Evolutionary conservation across 257 asterid genomes (phyloP).

Genomic region (Forsythia viridissima): DNA sequence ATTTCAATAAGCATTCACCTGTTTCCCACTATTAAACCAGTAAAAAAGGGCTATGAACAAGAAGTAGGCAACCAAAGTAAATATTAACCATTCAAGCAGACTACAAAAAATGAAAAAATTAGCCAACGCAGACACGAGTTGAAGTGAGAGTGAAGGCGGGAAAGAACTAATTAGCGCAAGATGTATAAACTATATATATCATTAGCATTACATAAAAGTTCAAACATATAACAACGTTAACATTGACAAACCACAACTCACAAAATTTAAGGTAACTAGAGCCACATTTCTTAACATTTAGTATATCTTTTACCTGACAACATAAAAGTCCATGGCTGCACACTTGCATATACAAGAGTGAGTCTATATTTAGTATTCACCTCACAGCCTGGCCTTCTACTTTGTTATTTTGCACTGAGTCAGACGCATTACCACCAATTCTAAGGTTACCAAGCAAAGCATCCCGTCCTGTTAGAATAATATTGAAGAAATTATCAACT

Average conservation of each 20-base stretch:
- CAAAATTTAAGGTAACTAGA: slow-evolving; percentile 9
- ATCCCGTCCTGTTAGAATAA: slow-evolving; percentile 73
- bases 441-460: slow-evolving; percentile 79
- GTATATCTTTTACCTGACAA: slow-evolving; percentile 23
- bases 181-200: background rate
- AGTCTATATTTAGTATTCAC: slow-evolving; percentile 32
- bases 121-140: background rate
- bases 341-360: slow-evolving; percentile 18
- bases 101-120: background rate
- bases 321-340: slow-evolving; percentile 14
- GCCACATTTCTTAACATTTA: slow-evolving; percentile 11
- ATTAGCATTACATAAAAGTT: slow-evolving; percentile 6
- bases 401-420: slow-evolving; percentile 26
- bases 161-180: background rate
- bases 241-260: background rate
- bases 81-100: background rate
- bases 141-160: background rate
- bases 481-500: slow-evolving; percentile 70
- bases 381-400: slow-evolving; percentile 46
- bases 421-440: slow-evolving; percentile 47
- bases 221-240: slow-evolving; percentile 1
- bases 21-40: background rate
- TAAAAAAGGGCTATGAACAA: background rate
- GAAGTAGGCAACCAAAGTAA: too few species aligned
- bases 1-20: background rate